Evolutionary conservation across 2,329 filamentous ascomycete species (phyloP), one percentile per base, ranked within the genome.

Genomic region (Curvularia lunata): DNA sequence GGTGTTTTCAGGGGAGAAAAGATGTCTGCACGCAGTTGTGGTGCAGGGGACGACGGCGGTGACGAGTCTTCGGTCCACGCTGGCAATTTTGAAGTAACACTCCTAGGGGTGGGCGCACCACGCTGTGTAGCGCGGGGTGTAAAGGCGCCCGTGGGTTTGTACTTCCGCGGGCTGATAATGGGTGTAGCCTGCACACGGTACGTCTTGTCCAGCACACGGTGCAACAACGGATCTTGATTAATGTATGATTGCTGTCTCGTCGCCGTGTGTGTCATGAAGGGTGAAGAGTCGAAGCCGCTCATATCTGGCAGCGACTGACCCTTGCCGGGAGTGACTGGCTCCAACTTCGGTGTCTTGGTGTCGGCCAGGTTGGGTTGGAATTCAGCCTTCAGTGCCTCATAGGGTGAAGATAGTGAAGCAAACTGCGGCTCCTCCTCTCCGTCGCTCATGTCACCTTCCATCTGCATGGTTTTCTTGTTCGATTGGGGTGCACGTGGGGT

Each of bases 121-220:
- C 69, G 70, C 8, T 70, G 70, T 23, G 68, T 66, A 4, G 76
- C 72, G 18, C 73, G 68, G 5, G 80, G 78, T 0, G 77, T 78
- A 32, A 75, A 73, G 0, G 68, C 73, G 12, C 69, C 69, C 3
- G 71, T 71, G 1, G 77, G 75, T 27, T 79, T 80, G 63, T 81
- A 79, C 57, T 81, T 80, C 5, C 75, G 74, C 40, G 79, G 80
- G 9, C 87, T 89, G n/a, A 87, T 88, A 65, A 95, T 88, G 0
- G 95, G 95, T 9, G 95, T 99, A 5, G 94, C 92, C 77, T 96
- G 91, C 23, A 99, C 84, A 30, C 94, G 91, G 80, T 96, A 99
- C 56, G 91, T 97, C 78, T 96, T 97, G 81, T 98, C 93, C 5
- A 96, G 86, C n/a, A 98, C 84, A 57, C 90, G 91, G 75, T 98